A percentile compares a stretch with the other conserved stretches of the same genome.
Evolutionary conservation across 2,329 filamentous ascomycete genomes (phyloP).

Genomic region (Pseudomassariella vexata): DNA sequence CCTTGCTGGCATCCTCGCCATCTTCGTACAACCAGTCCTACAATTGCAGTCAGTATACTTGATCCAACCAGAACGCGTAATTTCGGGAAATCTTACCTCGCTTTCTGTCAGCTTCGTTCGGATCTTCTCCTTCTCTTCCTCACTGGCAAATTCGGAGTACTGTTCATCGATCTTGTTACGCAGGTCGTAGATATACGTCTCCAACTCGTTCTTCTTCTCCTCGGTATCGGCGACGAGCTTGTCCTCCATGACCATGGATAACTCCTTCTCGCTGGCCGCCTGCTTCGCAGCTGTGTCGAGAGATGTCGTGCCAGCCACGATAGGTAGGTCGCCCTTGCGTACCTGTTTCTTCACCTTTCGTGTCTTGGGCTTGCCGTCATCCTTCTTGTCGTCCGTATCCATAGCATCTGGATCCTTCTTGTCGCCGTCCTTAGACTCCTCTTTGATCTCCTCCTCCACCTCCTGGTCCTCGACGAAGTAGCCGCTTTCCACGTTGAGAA

Average conservation of each 20-base stretch:
- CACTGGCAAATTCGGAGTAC: slow-evolving; percentile 81
- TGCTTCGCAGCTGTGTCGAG: slow-evolving; percentile 66
- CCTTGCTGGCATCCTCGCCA: slow-evolving; percentile 90
- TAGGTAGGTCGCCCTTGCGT: slow-evolving; percentile 89
- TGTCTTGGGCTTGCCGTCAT: slow-evolving; percentile 66
- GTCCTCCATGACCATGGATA: slow-evolving; percentile 92
- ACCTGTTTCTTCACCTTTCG: slow-evolving; percentile 99
- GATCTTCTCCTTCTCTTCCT: slow-evolving; percentile 87
- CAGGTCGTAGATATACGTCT: slow-evolving; percentile 95
- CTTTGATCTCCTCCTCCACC: slow-evolving; percentile 86
- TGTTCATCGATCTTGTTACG: slow-evolving; percentile 92
- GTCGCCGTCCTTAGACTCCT: slow-evolving; percentile 52
- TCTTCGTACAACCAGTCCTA: slow-evolving; percentile 99
- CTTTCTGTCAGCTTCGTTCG: slow-evolving; percentile 74
- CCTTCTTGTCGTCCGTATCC: slow-evolving; percentile 70
- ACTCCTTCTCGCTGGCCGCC: slow-evolving; percentile 72
- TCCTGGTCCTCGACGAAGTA: slow-evolving; percentile 99
- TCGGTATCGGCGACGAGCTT: slow-evolving; percentile 98
- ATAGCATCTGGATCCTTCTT: slow-evolving; percentile 74
- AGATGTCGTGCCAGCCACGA: slow-evolving; percentile 75
- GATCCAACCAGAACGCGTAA: not conserved
- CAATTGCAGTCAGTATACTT: slow-evolving; percentile 7
- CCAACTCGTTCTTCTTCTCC: slow-evolving; percentile 99
- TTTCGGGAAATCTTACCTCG: slow-evolving; percentile 62
- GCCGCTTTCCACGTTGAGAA: slow-evolving; percentile 92